These are phyloP conservation scores for Daedalea quercina DNA, from an alignment of 768 basidiomycete genomes.

Conservation along the genomic window DNA sequence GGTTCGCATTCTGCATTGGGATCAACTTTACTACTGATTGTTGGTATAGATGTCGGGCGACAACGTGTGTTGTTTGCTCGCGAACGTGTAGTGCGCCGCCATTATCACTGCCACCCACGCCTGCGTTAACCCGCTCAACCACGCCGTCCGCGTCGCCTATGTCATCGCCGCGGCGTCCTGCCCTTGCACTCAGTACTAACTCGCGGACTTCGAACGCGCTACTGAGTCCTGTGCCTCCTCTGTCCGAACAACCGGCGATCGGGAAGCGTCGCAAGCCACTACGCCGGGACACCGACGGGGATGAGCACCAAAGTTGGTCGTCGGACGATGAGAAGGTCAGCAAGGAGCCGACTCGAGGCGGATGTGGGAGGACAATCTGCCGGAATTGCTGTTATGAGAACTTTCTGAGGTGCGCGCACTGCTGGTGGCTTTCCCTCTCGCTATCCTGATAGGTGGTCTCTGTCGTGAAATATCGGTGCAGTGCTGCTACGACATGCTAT, in stretches of 20 bases:
- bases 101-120: constrained; percentile 30
- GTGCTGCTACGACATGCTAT: constrained; percentile 14
- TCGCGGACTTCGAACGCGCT: neutral
- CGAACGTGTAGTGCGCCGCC: constrained; percentile 31
- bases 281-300: constrained; percentile 17
- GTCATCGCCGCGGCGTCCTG: constrained; percentile 18
- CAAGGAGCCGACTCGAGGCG: constrained; percentile 15
- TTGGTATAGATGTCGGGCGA: constrained; percentile 23
- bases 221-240: neutral
- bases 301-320: constrained; percentile 1
- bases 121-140: constrained; percentile 28
- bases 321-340: constrained; percentile 5
- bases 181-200: constrained; percentile 15
- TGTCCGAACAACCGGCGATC: constrained; percentile 10
- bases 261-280: constrained; percentile 25
- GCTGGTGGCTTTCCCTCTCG: neutral
- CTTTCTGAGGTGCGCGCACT: constrained; percentile 24
- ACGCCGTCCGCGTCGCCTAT: constrained; percentile 7
- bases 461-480: neutral
- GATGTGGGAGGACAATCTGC: constrained; percentile 31
- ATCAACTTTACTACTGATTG: neutral
- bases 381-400: constrained; percentile 30
- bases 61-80: constrained; percentile 30
- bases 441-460: neutral
- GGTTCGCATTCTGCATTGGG: constrained; percentile 5